These are phyloP conservation scores for Quercus phellos DNA, from an alignment of 331 rosid species.

Conservation along the genomic window DNA sequence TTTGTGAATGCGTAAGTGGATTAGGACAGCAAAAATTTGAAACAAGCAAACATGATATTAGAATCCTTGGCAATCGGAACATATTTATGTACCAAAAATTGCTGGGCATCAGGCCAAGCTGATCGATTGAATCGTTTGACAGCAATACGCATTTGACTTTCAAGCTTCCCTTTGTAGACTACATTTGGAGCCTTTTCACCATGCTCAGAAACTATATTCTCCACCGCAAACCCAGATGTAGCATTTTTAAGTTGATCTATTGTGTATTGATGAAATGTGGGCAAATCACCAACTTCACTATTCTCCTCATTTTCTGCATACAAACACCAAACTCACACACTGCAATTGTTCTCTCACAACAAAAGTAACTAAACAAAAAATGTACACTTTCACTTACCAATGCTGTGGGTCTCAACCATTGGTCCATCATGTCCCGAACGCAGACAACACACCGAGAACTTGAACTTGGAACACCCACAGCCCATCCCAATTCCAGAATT, in stretches of 20 bases:
- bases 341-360: constrained; percentile 20
- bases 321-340: constrained; percentile 14
- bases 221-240: constrained; percentile 72
- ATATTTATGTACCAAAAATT: constrained; percentile 59
- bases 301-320: constrained; percentile 57
- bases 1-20: constrained; percentile 4
- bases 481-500: constrained; percentile 62
- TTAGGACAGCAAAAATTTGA: neutral
- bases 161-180: constrained; percentile 84
- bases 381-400: constrained; percentile 42
- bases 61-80: neutral
- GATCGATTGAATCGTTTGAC: constrained; percentile 86
- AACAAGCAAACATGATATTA: neutral
- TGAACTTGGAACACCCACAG: constrained; percentile 59
- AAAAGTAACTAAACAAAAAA: constrained; percentile 5
- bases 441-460: constrained; percentile 41
- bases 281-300: constrained; percentile 48
- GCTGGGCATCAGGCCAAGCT: constrained; percentile 88
- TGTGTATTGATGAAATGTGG: constrained; percentile 60
- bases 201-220: constrained; percentile 92
- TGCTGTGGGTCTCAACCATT: constrained; percentile 37
- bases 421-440: constrained; percentile 40
- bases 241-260: constrained; percentile 75
- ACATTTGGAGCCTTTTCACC: constrained; percentile 96
- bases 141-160: constrained; percentile 68